Percentiles rank a stretch among this genome's conserved stretches.
phyloP scores from a whole-genome alignment of 2,329 filamentous ascomycete genomes.

The Emergomyces africanus region DNA sequence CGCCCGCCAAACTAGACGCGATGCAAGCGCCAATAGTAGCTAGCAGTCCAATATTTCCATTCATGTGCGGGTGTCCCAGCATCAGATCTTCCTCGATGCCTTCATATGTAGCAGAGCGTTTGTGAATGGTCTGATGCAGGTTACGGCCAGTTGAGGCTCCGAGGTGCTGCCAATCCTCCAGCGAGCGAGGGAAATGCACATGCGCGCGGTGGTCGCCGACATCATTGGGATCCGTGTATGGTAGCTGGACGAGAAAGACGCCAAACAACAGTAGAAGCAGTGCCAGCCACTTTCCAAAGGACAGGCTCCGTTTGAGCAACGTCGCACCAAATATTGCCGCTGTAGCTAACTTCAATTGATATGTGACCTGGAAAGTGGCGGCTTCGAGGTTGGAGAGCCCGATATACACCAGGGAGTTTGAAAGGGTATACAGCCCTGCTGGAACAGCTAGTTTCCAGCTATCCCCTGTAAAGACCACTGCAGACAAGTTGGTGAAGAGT shows the following conservation, averaged over 20 bases:
- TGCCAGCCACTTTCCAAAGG: slow-evolving; percentile 64
- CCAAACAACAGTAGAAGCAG: slow-evolving; percentile 68
- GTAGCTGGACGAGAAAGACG: slow-evolving; percentile 74
- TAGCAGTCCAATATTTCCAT: slow-evolving; percentile 63
- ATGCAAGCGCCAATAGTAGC: slow-evolving; percentile 67
- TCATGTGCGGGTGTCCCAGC: slow-evolving; percentile 48
- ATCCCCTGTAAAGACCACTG: slow-evolving; percentile 73
- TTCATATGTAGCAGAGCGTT: slow-evolving; percentile 78
- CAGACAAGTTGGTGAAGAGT: slow-evolving; percentile 66
- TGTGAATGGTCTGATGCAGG: slow-evolving; percentile 39
- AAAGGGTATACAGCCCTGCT: slow-evolving; percentile 74
- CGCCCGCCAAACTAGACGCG: slow-evolving; percentile 72
- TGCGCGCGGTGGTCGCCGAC: slow-evolving; percentile 40
- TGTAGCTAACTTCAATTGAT: slow-evolving; percentile 87
- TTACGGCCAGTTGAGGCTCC: slow-evolving; percentile 24
- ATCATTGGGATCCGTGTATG: slow-evolving; percentile 42
- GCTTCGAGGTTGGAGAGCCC: slow-evolving; percentile 84
- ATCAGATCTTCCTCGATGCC: slow-evolving; percentile 58
- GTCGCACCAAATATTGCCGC: slow-evolving; percentile 77
- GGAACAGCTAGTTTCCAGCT: slow-evolving; percentile 93
- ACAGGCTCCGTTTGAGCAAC: slow-evolving; percentile 59
- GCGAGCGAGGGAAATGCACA: slow-evolving; percentile 61
- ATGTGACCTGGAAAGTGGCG: slow-evolving; percentile 84
- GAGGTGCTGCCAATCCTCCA: slow-evolving; percentile 58
- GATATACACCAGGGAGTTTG: slow-evolving; percentile 89